phyloP scores from a whole-genome alignment of 306 rosid genomes.

The Prunus mongolica region DNA sequence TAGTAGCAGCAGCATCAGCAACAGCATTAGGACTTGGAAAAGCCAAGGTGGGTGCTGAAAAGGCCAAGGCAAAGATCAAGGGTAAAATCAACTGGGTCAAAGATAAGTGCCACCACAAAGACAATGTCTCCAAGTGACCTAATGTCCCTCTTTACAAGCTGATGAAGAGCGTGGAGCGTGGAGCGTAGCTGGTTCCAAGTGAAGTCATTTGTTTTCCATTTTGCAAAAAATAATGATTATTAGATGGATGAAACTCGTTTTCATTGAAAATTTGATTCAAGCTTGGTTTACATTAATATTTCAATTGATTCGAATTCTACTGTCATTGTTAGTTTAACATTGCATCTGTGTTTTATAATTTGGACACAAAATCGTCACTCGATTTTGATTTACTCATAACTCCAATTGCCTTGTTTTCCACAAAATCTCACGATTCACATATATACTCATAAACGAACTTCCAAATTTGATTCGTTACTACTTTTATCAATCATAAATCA shows the following conservation, averaged over 20 bases:
- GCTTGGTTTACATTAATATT: background rate
- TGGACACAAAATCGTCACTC: background rate
- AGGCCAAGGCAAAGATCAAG: slow-evolving; percentile 22
- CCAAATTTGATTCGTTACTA: background rate
- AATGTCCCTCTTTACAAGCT: background rate
- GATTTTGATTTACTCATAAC: too few relatives aligned
- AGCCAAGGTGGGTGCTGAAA: slow-evolving; percentile 23
- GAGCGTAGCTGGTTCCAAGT: too few relatives aligned
- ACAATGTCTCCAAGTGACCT: slow-evolving; percentile 52
- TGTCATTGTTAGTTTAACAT: background rate
- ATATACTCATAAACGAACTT: background rate
- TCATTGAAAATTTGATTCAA: background rate
- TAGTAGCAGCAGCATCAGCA: slow-evolving; percentile 22
- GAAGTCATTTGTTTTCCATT: slow-evolving; percentile 9
- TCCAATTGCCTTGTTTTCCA: background rate
- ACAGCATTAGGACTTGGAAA: slow-evolving; percentile 51
- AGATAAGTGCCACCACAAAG: slow-evolving; percentile 45
- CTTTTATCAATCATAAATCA: too few relatives aligned
- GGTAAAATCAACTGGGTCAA: slow-evolving; percentile 72
- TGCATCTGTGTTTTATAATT: background rate
- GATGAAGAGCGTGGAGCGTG: background rate
- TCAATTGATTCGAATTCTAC: background rate
- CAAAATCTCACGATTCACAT: background rate
- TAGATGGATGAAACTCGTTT: background rate
- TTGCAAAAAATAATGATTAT: background rate